Percentiles rank a stretch among this genome's conserved stretches.
Conservation (phyloP, 1,139 yeast species). For the Scheffersomyces lignicola region DNA sequence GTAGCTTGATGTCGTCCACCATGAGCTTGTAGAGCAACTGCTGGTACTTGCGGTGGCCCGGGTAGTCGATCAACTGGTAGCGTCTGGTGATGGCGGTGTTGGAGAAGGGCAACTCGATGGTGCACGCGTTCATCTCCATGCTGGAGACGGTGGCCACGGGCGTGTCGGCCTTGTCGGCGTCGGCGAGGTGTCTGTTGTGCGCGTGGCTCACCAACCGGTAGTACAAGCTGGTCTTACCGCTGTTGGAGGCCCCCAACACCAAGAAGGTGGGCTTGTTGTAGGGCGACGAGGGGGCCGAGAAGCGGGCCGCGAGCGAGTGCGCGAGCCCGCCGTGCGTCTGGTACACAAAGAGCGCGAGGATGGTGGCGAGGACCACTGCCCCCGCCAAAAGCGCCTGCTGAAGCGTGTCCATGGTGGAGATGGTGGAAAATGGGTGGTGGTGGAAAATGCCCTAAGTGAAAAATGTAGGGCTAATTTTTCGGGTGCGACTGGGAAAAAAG, state of each 20-base stretch:
- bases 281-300: too few relatives aligned
- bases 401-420: too few relatives aligned
- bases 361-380: too few relatives aligned
- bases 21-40: slow-evolving; percentile 45
- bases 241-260: slow-evolving; percentile 67
- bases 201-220: slow-evolving; percentile 21
- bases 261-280: slow-evolving; percentile 53
- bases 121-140: slow-evolving; percentile 37
- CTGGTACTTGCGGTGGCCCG: slow-evolving; percentile 79
- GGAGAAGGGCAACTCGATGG: slow-evolving; percentile 35
- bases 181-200: slow-evolving; percentile 8
- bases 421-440: too few relatives aligned
- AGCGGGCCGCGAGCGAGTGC: too few relatives aligned
- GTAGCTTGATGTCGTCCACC: slow-evolving; percentile 44
- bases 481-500: background rate
- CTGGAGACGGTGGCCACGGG: slow-evolving; percentile 42
- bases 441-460: too few relatives aligned
- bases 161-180: slow-evolving; percentile 12
- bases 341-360: too few relatives aligned
- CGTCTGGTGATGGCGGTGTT: slow-evolving; percentile 29
- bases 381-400: too few relatives aligned
- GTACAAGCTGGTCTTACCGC: slow-evolving; percentile 78
- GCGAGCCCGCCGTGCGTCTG: too few relatives aligned
- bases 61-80: slow-evolving; percentile 69
- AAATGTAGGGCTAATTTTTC: too few relatives aligned